Base-by-base conservation (phyloP, 306 rosid species). In the Gillenia trifoliata region DNA sequence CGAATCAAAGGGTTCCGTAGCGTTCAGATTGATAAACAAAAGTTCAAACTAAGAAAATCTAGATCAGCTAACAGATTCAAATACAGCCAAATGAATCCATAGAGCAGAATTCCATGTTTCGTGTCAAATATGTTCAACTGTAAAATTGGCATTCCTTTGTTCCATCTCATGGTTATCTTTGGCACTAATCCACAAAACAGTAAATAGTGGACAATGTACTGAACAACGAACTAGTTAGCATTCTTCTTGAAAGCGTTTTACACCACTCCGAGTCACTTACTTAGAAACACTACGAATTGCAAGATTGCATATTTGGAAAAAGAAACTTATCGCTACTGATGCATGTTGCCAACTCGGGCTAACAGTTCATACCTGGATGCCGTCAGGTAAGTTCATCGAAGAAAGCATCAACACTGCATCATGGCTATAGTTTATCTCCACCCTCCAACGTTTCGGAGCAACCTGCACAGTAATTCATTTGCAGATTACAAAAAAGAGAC, bases 311-410 rank as follows among this genome's bases (percentile, higher is more conserved):
- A 29, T 22, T 19, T 17, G 43, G 29, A 26, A 19, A 55, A 9
- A 20, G 64, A 12, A 68, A 55, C 4, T 71, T 20, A 23, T 41
- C 1, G 0, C 52, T 16, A 28, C 9, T 29, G 60, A 34, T 16
- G 3, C 54, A 15, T 33, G 34, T 2, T 56, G n/a, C 25, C 52
- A 12, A 50, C 52, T 61, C 6, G 1, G 25, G 22, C 63, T 30
- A 56, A 33, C 22, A 63, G 19, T 5, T 8, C n/a, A 40, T 88
- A 94, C 97, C 98, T 94, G 98, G 66, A 94, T 89, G 34, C 98
- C 98, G 68, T 91, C 97, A 12, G 97, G 96, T 77, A 94, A 80
- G 82, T 86, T 91, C 98, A 94, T 92, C 1, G 97, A 90, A 64
- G 98, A 94, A 82, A 94, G 98, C 98, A 92, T 92, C 83, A 92